Evolutionary conservation across 768 basidiomycete genomes (phyloP).

Genomic region (Phaeolepiota aurea): DNA sequence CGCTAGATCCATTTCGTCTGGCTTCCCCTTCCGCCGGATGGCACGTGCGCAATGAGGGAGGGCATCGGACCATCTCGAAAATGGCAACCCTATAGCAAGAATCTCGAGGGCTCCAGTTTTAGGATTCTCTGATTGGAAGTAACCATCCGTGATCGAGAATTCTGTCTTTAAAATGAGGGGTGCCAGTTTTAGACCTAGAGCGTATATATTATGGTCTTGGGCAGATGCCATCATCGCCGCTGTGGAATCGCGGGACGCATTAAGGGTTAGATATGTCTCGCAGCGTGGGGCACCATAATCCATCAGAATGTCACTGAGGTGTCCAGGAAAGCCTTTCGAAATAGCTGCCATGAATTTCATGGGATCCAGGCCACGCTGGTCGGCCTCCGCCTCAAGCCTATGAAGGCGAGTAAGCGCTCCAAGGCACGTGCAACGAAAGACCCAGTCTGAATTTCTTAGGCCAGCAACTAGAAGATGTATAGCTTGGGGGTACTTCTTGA

Average conservation of each 20-base stretch:
- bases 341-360: conserved; percentile 32
- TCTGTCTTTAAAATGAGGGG: conserved; percentile 48
- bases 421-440: conserved; percentile 40
- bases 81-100: conserved; percentile 45
- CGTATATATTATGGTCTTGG: conserved; percentile 39
- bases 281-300: conserved; percentile 38
- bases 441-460: conserved; percentile 47
- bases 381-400: conserved; percentile 29
- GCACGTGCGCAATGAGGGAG: conserved; percentile 52
- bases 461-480: conserved; percentile 47
- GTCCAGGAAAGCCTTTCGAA: conserved; percentile 32
- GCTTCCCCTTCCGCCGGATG: conserved; percentile 34
- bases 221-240: conserved; percentile 43
- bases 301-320: conserved; percentile 36
- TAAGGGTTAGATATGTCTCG: conserved; percentile 38
- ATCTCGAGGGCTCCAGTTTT: conserved; percentile 31
- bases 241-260: conserved; percentile 34
- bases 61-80: conserved; percentile 49
- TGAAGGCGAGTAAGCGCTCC: conserved; percentile 47
- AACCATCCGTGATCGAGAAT: conserved; percentile 52
- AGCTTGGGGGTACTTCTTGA: conserved; percentile 32
- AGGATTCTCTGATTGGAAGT: conserved; percentile 36
- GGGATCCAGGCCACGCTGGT: conserved; percentile 41
- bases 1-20: conserved; percentile 40
- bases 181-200: conserved; percentile 41